These are phyloP conservation scores for Urostyla sp. DNA, from an alignment of 73 alveolate genomes.

Conservation along the genomic window DNA sequence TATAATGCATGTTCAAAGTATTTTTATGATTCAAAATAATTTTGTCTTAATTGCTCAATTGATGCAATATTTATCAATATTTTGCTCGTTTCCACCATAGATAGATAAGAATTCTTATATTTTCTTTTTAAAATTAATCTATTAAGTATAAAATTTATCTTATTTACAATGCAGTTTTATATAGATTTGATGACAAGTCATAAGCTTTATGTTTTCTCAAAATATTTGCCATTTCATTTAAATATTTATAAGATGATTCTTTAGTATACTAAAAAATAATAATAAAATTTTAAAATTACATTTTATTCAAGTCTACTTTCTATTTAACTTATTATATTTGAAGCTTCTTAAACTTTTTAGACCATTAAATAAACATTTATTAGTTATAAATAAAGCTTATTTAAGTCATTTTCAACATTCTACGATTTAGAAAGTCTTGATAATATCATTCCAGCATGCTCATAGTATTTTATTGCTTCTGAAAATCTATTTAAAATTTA, in stretches of 20 bases:
- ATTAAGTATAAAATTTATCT: neutral
- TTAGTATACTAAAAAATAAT: constrained; percentile 16
- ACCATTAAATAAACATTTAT: constrained; percentile 3
- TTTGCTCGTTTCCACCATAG: constrained; percentile 8
- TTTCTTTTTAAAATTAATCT: constrained; percentile 19
- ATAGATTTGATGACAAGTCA: neutral
- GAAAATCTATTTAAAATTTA: constrained; percentile 14
- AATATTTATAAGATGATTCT: neutral
- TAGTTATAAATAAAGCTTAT: neutral
- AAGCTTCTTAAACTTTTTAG: neutral
- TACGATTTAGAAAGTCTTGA: constrained; percentile 1
- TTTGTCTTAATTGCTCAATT: constrained; percentile 4
- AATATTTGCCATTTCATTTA: constrained; percentile 20
- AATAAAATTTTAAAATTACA: neutral
- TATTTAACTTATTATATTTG: neutral
- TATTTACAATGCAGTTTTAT: constrained; percentile 25
- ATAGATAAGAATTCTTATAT: constrained; percentile 26
- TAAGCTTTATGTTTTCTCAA: constrained; percentile 12
- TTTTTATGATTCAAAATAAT: constrained; percentile 12
- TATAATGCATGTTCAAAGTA: constrained; percentile 27
- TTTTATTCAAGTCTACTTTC: constrained; percentile 12
- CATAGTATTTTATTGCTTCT: constrained; percentile 5
- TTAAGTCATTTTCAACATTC: neutral
- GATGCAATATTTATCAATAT: constrained; percentile 30
- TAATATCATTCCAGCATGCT: constrained; percentile 4